These are phyloP conservation scores for Colletotrichum cuscutae DNA, from an alignment of 2,329 filamentous ascomycete genomes.

Conservation along the genomic window DNA sequence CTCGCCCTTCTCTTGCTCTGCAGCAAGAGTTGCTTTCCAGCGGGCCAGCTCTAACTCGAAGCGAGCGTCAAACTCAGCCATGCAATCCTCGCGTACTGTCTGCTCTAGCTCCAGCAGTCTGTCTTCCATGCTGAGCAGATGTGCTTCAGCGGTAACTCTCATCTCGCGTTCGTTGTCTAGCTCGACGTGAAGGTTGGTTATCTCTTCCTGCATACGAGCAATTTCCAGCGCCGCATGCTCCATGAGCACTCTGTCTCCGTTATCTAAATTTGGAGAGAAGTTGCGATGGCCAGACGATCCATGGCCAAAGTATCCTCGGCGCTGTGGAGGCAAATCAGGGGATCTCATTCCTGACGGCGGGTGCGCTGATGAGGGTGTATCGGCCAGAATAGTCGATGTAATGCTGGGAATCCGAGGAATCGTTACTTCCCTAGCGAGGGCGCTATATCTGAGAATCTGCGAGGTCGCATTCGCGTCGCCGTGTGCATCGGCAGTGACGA, in stretches of 20 bases:
- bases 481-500: conserved; percentile 91
- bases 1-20: conserved; percentile 82
- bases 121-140: conserved; percentile 76
- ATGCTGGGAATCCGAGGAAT: conserved; percentile 89
- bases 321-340: conserved; percentile 19
- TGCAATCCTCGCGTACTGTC: conserved; percentile 89
- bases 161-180: conserved; percentile 77
- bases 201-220: conserved; percentile 79
- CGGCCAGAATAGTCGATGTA: conserved; percentile 73
- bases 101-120: conserved; percentile 77
- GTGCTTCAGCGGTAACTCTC: conserved; percentile 77
- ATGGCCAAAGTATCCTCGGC: conserved; percentile 27
- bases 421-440: conserved; percentile 90
- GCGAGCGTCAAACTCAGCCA: conserved; percentile 82
- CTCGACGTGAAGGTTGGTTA: conserved; percentile 77
- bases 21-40: conserved; percentile 83
- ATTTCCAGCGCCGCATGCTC: conserved; percentile 86
- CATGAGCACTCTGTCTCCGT: conserved; percentile 75
- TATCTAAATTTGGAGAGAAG: conserved; percentile 51
- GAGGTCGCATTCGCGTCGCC: conserved; percentile 98
- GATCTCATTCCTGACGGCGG: conserved; percentile 38
- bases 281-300: conserved; percentile 46
- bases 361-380: conserved; percentile 41
- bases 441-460: conserved; percentile 94
- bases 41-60: conserved; percentile 79